Conservation (phyloP, 768 basidiomycete species). For the Trametes cubensis region DNA sequence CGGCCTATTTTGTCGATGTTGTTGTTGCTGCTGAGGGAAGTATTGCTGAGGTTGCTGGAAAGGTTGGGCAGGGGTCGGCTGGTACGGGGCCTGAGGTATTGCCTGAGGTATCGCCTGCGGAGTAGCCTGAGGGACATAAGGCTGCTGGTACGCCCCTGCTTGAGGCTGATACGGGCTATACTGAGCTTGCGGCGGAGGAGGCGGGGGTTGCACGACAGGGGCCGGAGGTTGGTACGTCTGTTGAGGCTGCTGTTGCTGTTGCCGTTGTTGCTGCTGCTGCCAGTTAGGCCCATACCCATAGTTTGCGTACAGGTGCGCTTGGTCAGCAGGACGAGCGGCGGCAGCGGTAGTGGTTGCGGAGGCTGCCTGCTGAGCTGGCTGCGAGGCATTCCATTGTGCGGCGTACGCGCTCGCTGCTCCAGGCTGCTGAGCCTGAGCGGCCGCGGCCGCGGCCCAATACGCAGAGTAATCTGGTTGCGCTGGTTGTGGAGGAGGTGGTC, state of each 20-base stretch:
- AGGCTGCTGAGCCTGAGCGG: slow-evolving; percentile 53
- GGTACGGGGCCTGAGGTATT: slow-evolving; percentile 45
- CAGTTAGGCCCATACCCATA: slow-evolving; percentile 77
- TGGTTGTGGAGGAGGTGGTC: slow-evolving; percentile 72
- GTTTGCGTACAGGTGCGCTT: slow-evolving; percentile 85
- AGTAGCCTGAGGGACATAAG: slow-evolving; percentile 66
- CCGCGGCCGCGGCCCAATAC: slow-evolving; percentile 70
- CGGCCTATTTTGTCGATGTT: slow-evolving; percentile 38
- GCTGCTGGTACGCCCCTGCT: slow-evolving; percentile 58
- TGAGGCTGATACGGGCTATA: slow-evolving; percentile 79
- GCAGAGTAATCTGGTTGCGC: slow-evolving; percentile 72
- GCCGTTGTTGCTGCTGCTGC: slow-evolving; percentile 70
- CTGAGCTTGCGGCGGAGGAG: slow-evolving; percentile 58
- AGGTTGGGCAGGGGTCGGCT: slow-evolving; percentile 47
- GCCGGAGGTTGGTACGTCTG: slow-evolving; percentile 54
- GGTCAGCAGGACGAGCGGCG: slow-evolving; percentile 70
- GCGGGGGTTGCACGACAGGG: slow-evolving; percentile 53
- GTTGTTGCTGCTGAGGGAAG: slow-evolving; percentile 43
- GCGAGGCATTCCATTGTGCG: slow-evolving; percentile 68
- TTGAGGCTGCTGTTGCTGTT: slow-evolving; percentile 56
- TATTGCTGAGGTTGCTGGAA: slow-evolving; percentile 42
- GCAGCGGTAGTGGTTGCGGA: slow-evolving; percentile 34
- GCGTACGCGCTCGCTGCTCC: slow-evolving; percentile 51
- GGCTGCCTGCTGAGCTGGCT: slow-evolving; percentile 44
- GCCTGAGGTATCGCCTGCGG: slow-evolving; percentile 45